Evolutionary conservation across 306 rosid species (phyloP).

Genomic region (Prunus persica): Prunus_persica_NCBIv2 NC_034014.1:3969001-3969500

Average conservation of each 20-base stretch:
- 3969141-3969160: no score
- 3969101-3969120: not conserved
- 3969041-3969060: not conserved
- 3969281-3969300: not conserved
- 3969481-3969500: not conserved
- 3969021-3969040: not conserved
- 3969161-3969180: no score
- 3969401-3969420: no score
- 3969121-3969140: not conserved
- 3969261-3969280: not conserved
- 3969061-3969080: not conserved
- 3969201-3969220: not conserved
- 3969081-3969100: not conserved
- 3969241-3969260: not conserved
- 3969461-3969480: not conserved
- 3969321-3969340: fast-evolving
- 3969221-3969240: not conserved
- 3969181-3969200: no score
- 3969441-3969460: not conserved
- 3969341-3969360: no score
- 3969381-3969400: no score
- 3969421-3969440: not conserved
- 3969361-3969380: fast-evolving
- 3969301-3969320: no score
- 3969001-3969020: not conserved